These are phyloP conservation scores for Colletotrichum lini DNA, from an alignment of 2,329 filamentous ascomycete genomes.

Conservation along the genomic window DNA sequence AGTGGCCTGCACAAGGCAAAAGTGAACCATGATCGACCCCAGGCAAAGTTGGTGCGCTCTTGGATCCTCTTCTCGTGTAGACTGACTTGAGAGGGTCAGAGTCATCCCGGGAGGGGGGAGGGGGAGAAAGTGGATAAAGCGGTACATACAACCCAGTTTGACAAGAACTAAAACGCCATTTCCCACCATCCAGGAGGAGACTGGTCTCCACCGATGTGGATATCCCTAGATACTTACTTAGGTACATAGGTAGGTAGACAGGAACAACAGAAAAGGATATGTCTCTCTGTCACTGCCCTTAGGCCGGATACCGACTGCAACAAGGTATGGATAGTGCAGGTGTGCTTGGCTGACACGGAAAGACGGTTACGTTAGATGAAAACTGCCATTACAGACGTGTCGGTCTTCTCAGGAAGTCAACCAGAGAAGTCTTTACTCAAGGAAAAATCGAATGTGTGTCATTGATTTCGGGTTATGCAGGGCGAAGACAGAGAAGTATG, in stretches of 20 bases:
- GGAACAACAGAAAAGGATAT: background rate
- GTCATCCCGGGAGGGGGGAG: background rate
- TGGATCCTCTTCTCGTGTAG: conserved; percentile 5
- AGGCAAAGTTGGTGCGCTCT: conserved; percentile 3
- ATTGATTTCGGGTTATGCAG: conserved; percentile 7
- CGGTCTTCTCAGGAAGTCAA: background rate
- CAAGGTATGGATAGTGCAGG: background rate
- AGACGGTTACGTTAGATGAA: too few species aligned
- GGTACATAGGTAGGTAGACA: too few species aligned
- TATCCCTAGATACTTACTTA: conserved; percentile 17
- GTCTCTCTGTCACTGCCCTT: background rate
- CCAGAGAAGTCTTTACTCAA: conserved; percentile 13
- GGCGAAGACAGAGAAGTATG: background rate
- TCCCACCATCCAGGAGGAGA: conserved; percentile 16
- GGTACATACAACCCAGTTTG: conserved; percentile 19
- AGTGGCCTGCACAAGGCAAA: conserved; percentile 2
- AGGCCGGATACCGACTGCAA: too few species aligned
- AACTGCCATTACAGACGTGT: background rate
- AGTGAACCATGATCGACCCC: background rate
- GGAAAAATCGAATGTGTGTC: conserved; percentile 3
- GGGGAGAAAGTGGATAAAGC: conserved; percentile 21
- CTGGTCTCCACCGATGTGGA: conserved; percentile 9
- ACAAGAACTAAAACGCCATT: conserved; percentile 29
- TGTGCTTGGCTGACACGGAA: background rate
- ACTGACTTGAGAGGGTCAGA: background rate